Evolutionary conservation across 1,284 basidiomycete genomes (phyloP).

Genomic region (Cystobasidium slooffiae): DNA sequence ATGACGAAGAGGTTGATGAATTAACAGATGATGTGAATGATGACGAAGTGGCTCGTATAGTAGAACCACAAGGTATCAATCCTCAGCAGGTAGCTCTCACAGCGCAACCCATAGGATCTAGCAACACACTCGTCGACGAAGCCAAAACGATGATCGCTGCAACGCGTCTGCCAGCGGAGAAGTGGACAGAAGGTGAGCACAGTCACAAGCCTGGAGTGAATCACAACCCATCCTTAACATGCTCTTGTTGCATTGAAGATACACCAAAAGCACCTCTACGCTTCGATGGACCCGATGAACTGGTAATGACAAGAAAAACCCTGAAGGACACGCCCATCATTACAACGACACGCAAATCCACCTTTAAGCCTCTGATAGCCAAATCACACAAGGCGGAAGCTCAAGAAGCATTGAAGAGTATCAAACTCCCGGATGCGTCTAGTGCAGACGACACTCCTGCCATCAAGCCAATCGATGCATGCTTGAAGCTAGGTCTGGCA

Average conservation of each 20-base stretch:
- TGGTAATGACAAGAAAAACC: slow-evolving; percentile 3
- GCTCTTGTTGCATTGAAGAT: no score
- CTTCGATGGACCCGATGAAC: slow-evolving; percentile 5
- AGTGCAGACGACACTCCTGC: not conserved
- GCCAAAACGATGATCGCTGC: not conserved
- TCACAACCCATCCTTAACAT: no score
- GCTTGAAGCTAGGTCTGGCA: slow-evolving; percentile 20
- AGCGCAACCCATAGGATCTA: not conserved
- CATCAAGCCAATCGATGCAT: slow-evolving; percentile 12
- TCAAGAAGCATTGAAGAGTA: not conserved
- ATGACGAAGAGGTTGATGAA: not conserved
- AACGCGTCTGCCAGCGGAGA: not conserved
- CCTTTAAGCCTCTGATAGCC: slow-evolving; percentile 11
- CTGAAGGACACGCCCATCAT: not conserved
- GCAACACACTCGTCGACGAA: not conserved
- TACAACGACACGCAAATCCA: slow-evolving; percentile 13
- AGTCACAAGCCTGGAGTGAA: no score
- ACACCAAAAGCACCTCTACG: not conserved
- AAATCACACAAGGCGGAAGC: slow-evolving; percentile 1
- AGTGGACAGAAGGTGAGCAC: not conserved
- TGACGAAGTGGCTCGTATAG: not conserved
- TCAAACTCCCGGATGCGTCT: not conserved
- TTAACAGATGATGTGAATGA: slow-evolving; percentile 11
- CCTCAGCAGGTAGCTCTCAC: slow-evolving; percentile 8
- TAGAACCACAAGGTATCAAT: slow-evolving; percentile 5